Evolutionary conservation across 495 filamentous ascomycete species (phyloP).

Genomic region (Haplographium delicatum): DNA sequence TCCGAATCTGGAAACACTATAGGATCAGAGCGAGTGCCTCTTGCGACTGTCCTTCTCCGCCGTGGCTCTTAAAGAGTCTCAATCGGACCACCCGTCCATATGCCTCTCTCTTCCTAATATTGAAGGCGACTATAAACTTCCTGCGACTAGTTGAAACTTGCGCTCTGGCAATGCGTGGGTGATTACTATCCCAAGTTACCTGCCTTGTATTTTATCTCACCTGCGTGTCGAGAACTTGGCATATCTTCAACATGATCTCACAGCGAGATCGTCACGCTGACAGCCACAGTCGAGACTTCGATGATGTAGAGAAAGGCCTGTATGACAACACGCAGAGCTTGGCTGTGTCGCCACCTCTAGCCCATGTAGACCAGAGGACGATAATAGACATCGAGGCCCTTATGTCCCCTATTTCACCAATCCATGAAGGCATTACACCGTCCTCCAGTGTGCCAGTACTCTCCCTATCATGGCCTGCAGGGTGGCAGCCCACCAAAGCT

Average conservation of each 20-base stretch:
- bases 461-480: slow-evolving; percentile 25
- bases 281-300: slow-evolving; percentile 23
- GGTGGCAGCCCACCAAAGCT: slow-evolving; percentile 15
- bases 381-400: slow-evolving; percentile 23
- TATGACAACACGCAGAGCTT: slow-evolving; percentile 30
- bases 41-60: no score
- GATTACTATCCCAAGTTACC: no score
- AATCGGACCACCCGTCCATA: no score
- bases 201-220: no score
- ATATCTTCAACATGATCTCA: slow-evolving; percentile 25
- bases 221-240: slow-evolving; percentile 20
- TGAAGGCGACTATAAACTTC: no score
- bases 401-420: slow-evolving; percentile 25
- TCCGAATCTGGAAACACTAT: slow-evolving; percentile 11
- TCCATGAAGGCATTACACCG: slow-evolving; percentile 37
- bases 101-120: no score
- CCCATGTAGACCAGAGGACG: slow-evolving; percentile 27
- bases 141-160: no score
- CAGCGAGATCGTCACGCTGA: slow-evolving; percentile 11
- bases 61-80: no score
- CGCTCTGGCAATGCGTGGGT: no score
- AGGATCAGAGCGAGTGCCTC: slow-evolving; percentile 5
- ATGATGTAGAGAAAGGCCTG: slow-evolving; percentile 38
- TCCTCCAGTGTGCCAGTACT: slow-evolving; percentile 30
- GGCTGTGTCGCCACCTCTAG: slow-evolving; percentile 25